Percentiles rank a stretch among this genome's conserved stretches.
phyloP scores from a whole-genome alignment of 2,329 filamentous ascomycete genomes.

The Zymoseptoria pseudotritici region DNA sequence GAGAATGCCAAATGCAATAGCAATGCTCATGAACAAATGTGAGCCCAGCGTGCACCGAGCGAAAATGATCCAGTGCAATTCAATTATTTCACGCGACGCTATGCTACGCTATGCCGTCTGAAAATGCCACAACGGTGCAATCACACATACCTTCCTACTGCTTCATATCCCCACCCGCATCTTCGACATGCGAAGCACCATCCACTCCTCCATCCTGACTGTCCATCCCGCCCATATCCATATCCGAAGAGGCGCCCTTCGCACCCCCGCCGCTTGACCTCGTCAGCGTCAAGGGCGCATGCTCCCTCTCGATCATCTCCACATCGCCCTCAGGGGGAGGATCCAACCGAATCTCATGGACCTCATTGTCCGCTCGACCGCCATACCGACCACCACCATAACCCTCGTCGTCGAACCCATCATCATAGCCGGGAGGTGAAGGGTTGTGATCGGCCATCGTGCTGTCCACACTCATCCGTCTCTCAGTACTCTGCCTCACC shows the following conservation, averaged over 20 bases:
- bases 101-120: not conserved
- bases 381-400: not conserved
- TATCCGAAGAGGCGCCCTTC: constrained; percentile 1
- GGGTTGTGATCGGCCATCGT: not conserved
- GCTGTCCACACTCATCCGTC: constrained; percentile 7
- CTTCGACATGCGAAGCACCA: constrained; percentile 5
- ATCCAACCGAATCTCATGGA: constrained; percentile 10
- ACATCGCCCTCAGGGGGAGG: constrained; percentile 5
- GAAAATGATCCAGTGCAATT: not conserved
- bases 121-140: not conserved
- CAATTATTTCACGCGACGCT: not conserved
- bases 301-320: constrained; percentile 23
- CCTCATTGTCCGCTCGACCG: not conserved
- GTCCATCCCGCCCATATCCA: constrained; percentile 8
- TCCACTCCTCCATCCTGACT: constrained; percentile 10
- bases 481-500: constrained; percentile 3
- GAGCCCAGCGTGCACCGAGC: not conserved
- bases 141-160: not conserved
- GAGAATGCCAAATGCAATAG: not conserved
- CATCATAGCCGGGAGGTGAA: not conserved
- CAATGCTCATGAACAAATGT: not conserved
- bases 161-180: constrained; percentile 6
- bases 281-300: constrained; percentile 5
- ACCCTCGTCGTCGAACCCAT: not conserved
- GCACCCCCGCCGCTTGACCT: not conserved